A percentile compares a stretch with the other conserved stretches of the same genome.
Evolutionary conservation across 805 yeast species (phyloP).

Genomic region (Candida silvicultrix): DNA sequence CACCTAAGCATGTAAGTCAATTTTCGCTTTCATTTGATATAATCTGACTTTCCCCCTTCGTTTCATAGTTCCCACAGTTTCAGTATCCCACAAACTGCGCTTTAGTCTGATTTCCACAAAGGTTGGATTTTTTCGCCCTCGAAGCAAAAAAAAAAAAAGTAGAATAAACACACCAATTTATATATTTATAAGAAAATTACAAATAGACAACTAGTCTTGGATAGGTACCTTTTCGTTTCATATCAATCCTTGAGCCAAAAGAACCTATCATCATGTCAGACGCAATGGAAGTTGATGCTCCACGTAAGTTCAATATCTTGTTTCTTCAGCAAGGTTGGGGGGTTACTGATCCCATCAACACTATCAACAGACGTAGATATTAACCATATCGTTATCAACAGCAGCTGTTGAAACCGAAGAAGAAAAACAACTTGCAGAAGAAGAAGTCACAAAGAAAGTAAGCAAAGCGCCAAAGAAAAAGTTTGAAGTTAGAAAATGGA

Average conservation of each 20-base stretch:
- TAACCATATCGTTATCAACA: neutral
- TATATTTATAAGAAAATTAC: neutral
- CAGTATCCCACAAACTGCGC: too few relatives aligned
- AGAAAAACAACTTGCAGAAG: conserved; percentile 1
- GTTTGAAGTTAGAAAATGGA: conserved; percentile 96
- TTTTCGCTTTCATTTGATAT: too few relatives aligned
- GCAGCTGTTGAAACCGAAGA: conserved; percentile 1
- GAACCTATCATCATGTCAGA: conserved; percentile 12
- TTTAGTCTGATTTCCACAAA: neutral
- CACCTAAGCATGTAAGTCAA: too few relatives aligned
- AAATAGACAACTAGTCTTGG: neutral
- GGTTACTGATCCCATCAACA: too few relatives aligned
- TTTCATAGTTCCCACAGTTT: too few relatives aligned
- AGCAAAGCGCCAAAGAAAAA: conserved; percentile 45
- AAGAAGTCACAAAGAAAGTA: conserved; percentile 7
- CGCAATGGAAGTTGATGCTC: conserved; percentile 20
- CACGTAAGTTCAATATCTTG: conserved; percentile 17
- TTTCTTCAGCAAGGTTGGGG: too few relatives aligned
- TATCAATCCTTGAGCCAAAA: too few relatives aligned
- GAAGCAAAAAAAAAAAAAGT: neutral
- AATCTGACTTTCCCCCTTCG: too few relatives aligned
- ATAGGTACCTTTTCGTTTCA: too few relatives aligned
- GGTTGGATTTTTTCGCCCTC: neutral
- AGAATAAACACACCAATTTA: too few relatives aligned
- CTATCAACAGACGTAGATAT: neutral